Evolutionary conservation across 129 eudicot species (phyloP).

Genomic region (Daucus carota): DNA sequence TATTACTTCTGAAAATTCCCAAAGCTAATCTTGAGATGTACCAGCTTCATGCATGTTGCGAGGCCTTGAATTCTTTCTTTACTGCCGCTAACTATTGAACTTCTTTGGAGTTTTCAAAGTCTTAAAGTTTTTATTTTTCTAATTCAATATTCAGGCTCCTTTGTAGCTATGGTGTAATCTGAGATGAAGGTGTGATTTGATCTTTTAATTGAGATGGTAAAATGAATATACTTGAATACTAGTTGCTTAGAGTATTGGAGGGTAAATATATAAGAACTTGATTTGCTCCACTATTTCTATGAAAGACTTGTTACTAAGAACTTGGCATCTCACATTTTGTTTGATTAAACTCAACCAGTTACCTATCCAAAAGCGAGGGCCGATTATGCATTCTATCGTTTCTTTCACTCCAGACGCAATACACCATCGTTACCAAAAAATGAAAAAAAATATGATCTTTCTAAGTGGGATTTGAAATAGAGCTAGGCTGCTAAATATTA

Average conservation of each 20-base stretch:
- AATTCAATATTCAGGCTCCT: slow-evolving; percentile 18
- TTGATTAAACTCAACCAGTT: not conserved
- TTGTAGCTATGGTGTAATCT: slow-evolving; percentile 13
- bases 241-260: slow-evolving; percentile 75
- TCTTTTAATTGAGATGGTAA: slow-evolving; percentile 14
- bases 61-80: slow-evolving; percentile 36
- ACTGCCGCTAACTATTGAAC: slow-evolving; percentile 18
- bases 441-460: too few species aligned
- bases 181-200: too few species aligned
- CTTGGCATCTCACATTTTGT: slow-evolving; percentile 1
- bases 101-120: slow-evolving; percentile 15
- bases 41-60: too few species aligned
- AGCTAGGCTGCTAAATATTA: too few species aligned
- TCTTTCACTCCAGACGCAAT: too few species aligned
- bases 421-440: too few species aligned
- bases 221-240: slow-evolving; percentile 64
- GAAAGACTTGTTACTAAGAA: slow-evolving; percentile 10
- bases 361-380: too few species aligned
- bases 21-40: too few species aligned
- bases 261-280: too few species aligned
- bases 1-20: too few species aligned
- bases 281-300: slow-evolving; percentile 46
- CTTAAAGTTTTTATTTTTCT: not conserved
- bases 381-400: too few species aligned
- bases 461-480: too few species aligned